Base-by-base conservation (phyloP, 805 yeast species). In the Metschnikowia koreensis region DNA sequence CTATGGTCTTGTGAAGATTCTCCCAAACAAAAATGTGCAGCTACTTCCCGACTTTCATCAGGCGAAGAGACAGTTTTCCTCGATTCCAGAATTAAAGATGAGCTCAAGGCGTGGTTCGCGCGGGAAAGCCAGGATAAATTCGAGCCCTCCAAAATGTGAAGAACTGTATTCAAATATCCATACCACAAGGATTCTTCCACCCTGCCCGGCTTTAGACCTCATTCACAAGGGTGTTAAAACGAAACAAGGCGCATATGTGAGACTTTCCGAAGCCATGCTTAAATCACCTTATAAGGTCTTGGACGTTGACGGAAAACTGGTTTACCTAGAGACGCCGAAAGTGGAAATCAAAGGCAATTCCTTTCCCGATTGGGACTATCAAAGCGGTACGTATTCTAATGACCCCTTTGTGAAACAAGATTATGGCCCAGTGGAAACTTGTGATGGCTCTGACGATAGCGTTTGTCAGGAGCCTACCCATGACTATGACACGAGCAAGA, bases 1-100 rank as follows among this genome's bases (percentile, higher is more conserved):
- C 57, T 89, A 89, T 66, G 96, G 96, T 0, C 69, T 89, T 37
- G 91, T 89, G 1, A 77, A 79, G 45, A 61, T 77, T 27, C 69
- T 67, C 42, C 61, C 64, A 3, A 66, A 69, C 46, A 81, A 81
- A 0, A 70, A 78, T 57, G 75, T 73, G 10, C 67, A 68, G 31
- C 51, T 81, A 5, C 67, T 77, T 43, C 63, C 66, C 0, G 93
- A 87, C 61, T 86, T 74, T 60, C 69, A 65, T 40, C 77, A 81
- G 51, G 75, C 86, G 52, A 66, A 75, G 57, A 57, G 65, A 2
- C 83, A 80, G 59, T 78, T 77, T 51, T 62, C 70, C 7, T 60
- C 70, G 10, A 66, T 76, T 31, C 66, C 70, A 4, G 62, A 60
- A 7, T 42, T 70, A 27, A 64, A 61, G 59, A 53, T 59, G 47